phyloP scores from a whole-genome alignment of 2,329 filamentous ascomycete species.

The Arthrobotrys megalospora region DNA sequence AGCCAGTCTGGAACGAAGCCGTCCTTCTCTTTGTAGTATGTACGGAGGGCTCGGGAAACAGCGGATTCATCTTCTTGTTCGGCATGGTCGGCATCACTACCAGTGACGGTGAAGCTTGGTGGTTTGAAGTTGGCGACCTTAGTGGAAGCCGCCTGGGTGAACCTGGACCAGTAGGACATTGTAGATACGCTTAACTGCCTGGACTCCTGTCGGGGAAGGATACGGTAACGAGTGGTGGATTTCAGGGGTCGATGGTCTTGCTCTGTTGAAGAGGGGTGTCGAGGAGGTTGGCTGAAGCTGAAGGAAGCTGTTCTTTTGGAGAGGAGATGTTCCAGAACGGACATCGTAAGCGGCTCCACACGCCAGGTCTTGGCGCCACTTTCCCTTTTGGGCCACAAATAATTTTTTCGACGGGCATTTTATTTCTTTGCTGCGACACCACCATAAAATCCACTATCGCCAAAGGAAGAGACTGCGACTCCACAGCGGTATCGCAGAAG shows the following conservation, averaged over 20 bases:
- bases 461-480: no score
- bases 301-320: constrained; percentile 26
- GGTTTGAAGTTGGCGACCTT: constrained; percentile 54
- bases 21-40: constrained; percentile 60
- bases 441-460: background rate
- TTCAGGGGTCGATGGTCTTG: constrained; percentile 17
- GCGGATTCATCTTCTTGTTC: constrained; percentile 58
- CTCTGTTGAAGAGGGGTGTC: constrained; percentile 26
- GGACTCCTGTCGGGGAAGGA: background rate
- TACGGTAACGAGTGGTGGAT: background rate
- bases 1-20: constrained; percentile 59
- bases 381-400: constrained; percentile 33
- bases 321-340: constrained; percentile 34
- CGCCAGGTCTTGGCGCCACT: constrained; percentile 37
- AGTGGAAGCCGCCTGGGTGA: constrained; percentile 29
- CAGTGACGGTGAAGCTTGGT: constrained; percentile 35
- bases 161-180: constrained; percentile 44
- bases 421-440: constrained; percentile 18
- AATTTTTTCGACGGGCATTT: constrained; percentile 24
- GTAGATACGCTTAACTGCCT: constrained; percentile 3
- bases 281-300: constrained; percentile 20
- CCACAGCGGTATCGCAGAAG: background rate
- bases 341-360: constrained; percentile 55
- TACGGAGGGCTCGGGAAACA: constrained; percentile 56
- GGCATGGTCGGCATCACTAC: constrained; percentile 41